Conservation (phyloP, 345 rosid genomes). For the Moricandia moricandioides region DNA sequence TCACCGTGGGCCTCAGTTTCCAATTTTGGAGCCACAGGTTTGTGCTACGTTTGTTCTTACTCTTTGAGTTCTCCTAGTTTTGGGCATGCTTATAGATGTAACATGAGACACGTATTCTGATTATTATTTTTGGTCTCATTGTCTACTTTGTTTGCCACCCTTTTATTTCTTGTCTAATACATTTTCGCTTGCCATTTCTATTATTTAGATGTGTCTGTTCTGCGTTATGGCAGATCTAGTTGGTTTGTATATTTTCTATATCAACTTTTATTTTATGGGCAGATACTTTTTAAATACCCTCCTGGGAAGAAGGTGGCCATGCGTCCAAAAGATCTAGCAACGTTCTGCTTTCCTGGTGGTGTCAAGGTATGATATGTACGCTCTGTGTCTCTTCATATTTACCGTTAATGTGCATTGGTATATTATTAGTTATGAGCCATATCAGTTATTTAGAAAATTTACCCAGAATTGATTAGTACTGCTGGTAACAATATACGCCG, state of each 20-base stretch:
- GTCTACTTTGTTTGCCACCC: neutral
- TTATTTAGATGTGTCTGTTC: neutral
- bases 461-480: neutral
- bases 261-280: constrained; percentile 30
- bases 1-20: constrained; percentile 64
- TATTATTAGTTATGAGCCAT: constrained; percentile 10
- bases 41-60: constrained; percentile 49
- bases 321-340: constrained; percentile 79
- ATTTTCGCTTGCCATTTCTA: constrained; percentile 2
- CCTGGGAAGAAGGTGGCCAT: constrained; percentile 78
- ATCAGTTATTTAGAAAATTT: neutral
- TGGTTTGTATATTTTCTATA: constrained; percentile 18
- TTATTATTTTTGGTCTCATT: neutral
- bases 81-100: constrained; percentile 3
- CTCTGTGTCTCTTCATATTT: neutral
- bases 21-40: constrained; percentile 91
- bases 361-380: constrained; percentile 60
- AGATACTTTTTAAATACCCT: constrained; percentile 89
- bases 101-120: neutral
- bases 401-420: neutral
- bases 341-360: constrained; percentile 96
- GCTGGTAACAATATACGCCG: neutral
- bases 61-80: neutral
- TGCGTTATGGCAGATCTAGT: constrained; percentile 1
- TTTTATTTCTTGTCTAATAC: neutral